Conservation (phyloP, 1,139 yeast genomes). For the Kluyveromyces sp. region DNA sequence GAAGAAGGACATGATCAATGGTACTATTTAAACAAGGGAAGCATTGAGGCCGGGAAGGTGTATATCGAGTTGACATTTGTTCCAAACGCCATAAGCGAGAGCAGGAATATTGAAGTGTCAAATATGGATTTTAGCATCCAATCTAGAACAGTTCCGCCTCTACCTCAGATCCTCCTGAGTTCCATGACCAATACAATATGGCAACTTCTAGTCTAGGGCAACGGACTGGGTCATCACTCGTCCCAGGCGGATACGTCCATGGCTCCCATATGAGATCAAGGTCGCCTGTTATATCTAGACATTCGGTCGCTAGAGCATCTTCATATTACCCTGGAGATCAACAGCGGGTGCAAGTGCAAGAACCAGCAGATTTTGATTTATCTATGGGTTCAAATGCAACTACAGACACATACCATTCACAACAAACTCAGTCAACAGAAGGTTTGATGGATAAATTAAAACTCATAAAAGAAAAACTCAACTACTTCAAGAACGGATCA, state of each 20-base stretch:
- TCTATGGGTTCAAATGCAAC: slow-evolving; percentile 22
- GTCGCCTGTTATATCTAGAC: slow-evolving; percentile 13
- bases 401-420: slow-evolving; percentile 12
- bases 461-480: slow-evolving; percentile 29
- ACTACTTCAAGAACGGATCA: slow-evolving; percentile 25
- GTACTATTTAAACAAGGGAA: slow-evolving; percentile 64
- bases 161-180: slow-evolving; percentile 22
- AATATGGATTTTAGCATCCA: slow-evolving; percentile 23
- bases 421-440: slow-evolving; percentile 13
- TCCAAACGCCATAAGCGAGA: slow-evolving; percentile 7
- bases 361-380: slow-evolving; percentile 16
- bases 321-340: neutral
- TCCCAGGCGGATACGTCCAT: slow-evolving; percentile 18
- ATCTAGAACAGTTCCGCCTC: slow-evolving; percentile 33
- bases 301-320: neutral
- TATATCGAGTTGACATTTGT: slow-evolving; percentile 81
- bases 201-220: neutral
- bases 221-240: neutral
- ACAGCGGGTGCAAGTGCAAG: no score
- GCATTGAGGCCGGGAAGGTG: slow-evolving; percentile 80
- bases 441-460: slow-evolving; percentile 30
- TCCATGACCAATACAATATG: neutral
- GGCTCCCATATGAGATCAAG: slow-evolving; percentile 24
- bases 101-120: slow-evolving; percentile 9
- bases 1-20: slow-evolving; percentile 81